phyloP scores from a whole-genome alignment of 176 grass and related monocot genomes.

The Echinochloa phyllopogon region DNA sequence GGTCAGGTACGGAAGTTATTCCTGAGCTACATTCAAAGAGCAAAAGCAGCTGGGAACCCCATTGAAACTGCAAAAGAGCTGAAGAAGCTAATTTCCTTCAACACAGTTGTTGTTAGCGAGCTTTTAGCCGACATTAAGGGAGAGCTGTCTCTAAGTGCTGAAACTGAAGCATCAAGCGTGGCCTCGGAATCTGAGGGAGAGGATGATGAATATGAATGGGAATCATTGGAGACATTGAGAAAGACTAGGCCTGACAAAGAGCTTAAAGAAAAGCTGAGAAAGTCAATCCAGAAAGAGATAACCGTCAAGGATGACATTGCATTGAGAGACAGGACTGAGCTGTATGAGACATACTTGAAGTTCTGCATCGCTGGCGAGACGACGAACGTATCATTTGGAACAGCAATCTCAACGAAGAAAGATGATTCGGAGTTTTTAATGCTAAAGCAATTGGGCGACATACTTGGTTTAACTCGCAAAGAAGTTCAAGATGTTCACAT shows the following conservation, averaged over 20 bases:
- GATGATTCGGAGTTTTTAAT: conserved; percentile 76
- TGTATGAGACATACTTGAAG: conserved; percentile 86
- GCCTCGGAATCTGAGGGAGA: conserved; percentile 50
- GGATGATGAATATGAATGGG: conserved; percentile 75
- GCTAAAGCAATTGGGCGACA: conserved; percentile 82
- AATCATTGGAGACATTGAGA: conserved; percentile 71
- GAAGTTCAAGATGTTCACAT: conserved; percentile 79
- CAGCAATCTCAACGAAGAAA: conserved; percentile 68
- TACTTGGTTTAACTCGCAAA: conserved; percentile 82
- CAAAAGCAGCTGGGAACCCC: conserved; percentile 74
- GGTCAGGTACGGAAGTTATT: conserved; percentile 78
- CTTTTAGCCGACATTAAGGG: conserved; percentile 92
- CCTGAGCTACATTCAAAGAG: conserved; percentile 73
- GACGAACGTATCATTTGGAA: conserved; percentile 75
- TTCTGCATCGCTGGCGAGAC: conserved; percentile 88
- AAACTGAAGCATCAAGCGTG: conserved; percentile 51
- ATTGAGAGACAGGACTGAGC: conserved; percentile 78
- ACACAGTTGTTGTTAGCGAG: conserved; percentile 76
- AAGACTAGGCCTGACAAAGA: conserved; percentile 69
- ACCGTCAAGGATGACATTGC: conserved; percentile 88
- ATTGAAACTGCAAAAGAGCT: conserved; percentile 94
- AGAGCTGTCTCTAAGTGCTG: conserved; percentile 52
- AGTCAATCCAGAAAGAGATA: conserved; percentile 89
- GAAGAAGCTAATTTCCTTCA: conserved; percentile 90
- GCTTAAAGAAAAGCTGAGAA: conserved; percentile 59